phyloP scores from a whole-genome alignment of 1,284 basidiomycete species.

The Apiotrichum gracile region DNA sequence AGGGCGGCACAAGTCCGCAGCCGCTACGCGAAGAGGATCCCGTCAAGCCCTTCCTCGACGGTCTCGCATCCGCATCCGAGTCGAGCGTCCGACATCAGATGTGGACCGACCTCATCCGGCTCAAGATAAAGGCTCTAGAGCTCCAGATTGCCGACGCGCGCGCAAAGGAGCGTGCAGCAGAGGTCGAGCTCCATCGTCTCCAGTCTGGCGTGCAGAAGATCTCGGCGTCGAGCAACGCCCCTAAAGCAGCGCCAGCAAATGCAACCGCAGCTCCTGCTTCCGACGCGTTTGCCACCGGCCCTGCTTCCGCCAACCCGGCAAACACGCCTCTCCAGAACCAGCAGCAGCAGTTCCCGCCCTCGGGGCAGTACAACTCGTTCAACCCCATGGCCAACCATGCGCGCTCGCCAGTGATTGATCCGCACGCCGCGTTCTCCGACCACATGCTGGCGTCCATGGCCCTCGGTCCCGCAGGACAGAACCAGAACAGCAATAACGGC shows the following conservation, averaged over 20 bases:
- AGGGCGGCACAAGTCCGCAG: not conserved
- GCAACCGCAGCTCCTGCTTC: not conserved
- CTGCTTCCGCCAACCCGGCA: not conserved
- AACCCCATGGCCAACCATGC: constrained; percentile 11
- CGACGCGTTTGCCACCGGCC: not conserved
- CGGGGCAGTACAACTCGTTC: not conserved
- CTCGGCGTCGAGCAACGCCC: not conserved
- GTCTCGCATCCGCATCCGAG: constrained; percentile 15
- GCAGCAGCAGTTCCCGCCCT: not conserved
- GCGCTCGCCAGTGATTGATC: constrained; percentile 9
- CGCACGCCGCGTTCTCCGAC: not conserved
- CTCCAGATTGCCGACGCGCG: constrained; percentile 43
- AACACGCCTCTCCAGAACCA: not conserved
- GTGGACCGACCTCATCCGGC: constrained; percentile 39
- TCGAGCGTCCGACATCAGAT: constrained; percentile 26
- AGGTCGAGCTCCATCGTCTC: constrained; percentile 35
- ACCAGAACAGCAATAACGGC: not conserved
- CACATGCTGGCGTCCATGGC: not conserved
- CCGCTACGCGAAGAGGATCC: constrained; percentile 10
- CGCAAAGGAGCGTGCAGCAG: constrained; percentile 38
- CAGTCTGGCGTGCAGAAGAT: constrained; percentile 9
- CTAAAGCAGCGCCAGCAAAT: not conserved
- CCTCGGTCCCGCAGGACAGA: not conserved
- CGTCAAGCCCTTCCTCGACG: constrained; percentile 15
- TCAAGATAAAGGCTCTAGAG: constrained; percentile 39